Percentiles rank a stretch among this genome's conserved stretches.
phyloP scores from a whole-genome alignment of 495 filamentous ascomycete genomes.

The Penicillium psychrofluorescens region DNA sequence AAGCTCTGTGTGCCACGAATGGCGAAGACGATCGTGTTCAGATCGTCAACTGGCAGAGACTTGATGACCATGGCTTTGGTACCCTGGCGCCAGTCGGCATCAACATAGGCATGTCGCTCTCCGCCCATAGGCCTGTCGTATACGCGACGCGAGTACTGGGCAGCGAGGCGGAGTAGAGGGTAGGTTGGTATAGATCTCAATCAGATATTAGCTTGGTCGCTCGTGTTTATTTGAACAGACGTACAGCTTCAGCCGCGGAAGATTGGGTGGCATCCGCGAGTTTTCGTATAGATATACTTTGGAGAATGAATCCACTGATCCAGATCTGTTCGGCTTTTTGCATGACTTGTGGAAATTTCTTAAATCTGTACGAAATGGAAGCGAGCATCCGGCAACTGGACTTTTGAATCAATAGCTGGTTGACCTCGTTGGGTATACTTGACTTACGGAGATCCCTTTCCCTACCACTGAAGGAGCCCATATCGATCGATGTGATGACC shows the following conservation, averaged over 20 bases:
- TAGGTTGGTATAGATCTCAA: slow-evolving; percentile 59
- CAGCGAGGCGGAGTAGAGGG: slow-evolving; percentile 65
- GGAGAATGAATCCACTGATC: slow-evolving; percentile 51
- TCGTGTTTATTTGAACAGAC: slow-evolving; percentile 9
- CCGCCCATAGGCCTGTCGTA: slow-evolving; percentile 54
- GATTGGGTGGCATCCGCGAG: slow-evolving; percentile 58
- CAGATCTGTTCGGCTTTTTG: slow-evolving; percentile 5
- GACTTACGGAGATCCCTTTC: slow-evolving; percentile 51
- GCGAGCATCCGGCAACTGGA: slow-evolving; percentile 17
- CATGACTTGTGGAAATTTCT: slow-evolving; percentile 1
- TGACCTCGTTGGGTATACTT: slow-evolving; percentile 10
- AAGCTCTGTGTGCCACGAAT: slow-evolving; percentile 72
- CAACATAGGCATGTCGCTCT: slow-evolving; percentile 57
- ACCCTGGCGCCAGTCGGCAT: slow-evolving; percentile 60
- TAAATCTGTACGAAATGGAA: slow-evolving; percentile 9
- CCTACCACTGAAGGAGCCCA: slow-evolving; percentile 52
- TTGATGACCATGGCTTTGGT: slow-evolving; percentile 84
- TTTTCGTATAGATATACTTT: slow-evolving; percentile 76
- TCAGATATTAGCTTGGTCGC: slow-evolving; percentile 18
- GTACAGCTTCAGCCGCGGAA: slow-evolving; percentile 60
- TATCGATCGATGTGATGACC: slow-evolving; percentile 63
- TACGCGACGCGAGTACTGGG: slow-evolving; percentile 62
- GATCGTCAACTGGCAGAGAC: slow-evolving; percentile 63
- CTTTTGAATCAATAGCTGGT: no score
- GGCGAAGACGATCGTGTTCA: slow-evolving; percentile 71